Evolutionary conservation across 495 filamentous ascomycete genomes (phyloP).

Genomic region (Usnea hakonensis): DNA sequence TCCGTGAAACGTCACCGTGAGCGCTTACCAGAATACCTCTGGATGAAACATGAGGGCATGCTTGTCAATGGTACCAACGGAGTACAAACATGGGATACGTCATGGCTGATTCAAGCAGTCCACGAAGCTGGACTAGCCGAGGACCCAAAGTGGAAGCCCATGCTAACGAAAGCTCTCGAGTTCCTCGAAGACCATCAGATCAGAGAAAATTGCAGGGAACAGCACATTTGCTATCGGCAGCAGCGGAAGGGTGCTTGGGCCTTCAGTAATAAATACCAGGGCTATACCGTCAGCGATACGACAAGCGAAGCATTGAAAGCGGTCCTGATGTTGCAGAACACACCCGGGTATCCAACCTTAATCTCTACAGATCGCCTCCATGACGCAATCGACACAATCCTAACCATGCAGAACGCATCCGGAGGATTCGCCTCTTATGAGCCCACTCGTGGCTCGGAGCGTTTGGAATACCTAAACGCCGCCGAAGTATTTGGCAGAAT

Average conservation of each 20-base stretch:
- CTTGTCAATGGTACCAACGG: slow-evolving; percentile 93
- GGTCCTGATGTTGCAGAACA: slow-evolving; percentile 74
- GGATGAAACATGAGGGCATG: slow-evolving; percentile 90
- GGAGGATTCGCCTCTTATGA: slow-evolving; percentile 93
- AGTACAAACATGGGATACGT: slow-evolving; percentile 93
- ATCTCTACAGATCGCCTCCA: slow-evolving; percentile 68
- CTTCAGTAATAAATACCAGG: slow-evolving; percentile 85
- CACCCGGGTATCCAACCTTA: slow-evolving; percentile 65
- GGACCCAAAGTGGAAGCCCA: slow-evolving; percentile 69
- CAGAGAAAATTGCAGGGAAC: slow-evolving; percentile 70
- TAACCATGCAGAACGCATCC: slow-evolving; percentile 84
- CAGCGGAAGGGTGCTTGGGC: slow-evolving; percentile 90
- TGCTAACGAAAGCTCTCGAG: slow-evolving; percentile 74
- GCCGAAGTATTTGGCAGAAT: slow-evolving; percentile 95
- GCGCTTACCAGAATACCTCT: slow-evolving; percentile 75
- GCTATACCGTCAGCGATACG: slow-evolving; percentile 93
- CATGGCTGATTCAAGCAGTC: slow-evolving; percentile 76
- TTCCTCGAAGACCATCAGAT: slow-evolving; percentile 92
- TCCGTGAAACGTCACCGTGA: slow-evolving; percentile 73
- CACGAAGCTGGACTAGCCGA: slow-evolving; percentile 70
- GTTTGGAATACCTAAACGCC: slow-evolving; percentile 80
- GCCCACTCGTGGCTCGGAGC: slow-evolving; percentile 63
- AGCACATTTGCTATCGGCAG: slow-evolving; percentile 80
- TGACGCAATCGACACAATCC: slow-evolving; percentile 80
- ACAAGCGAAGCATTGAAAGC: slow-evolving; percentile 85